Percentiles rank a stretch among this genome's conserved stretches.
phyloP scores from a whole-genome alignment of 1,284 basidiomycete species.

The Filobasidium uniguttulatum region DNA sequence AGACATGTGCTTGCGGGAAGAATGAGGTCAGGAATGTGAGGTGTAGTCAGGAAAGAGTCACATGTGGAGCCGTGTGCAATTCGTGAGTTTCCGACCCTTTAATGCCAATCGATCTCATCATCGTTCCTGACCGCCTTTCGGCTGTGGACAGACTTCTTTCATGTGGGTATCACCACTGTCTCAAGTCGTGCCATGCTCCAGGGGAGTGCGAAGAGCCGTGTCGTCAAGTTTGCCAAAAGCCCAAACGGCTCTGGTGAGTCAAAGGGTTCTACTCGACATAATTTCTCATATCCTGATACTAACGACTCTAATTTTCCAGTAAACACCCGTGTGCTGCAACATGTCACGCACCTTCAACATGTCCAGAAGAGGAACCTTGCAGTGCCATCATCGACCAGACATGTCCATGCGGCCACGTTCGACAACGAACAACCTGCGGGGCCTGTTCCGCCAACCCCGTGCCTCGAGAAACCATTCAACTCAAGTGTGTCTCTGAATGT shows the following conservation, averaged over 20 bases:
- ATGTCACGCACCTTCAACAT: conserved; percentile 74
- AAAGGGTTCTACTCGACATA: background rate
- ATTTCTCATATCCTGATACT: background rate
- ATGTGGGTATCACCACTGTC: conserved; percentile 77
- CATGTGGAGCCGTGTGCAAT: conserved; percentile 66
- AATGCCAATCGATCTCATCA: background rate
- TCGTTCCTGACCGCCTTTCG: conserved; percentile 4
- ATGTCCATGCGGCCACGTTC: conserved; percentile 69
- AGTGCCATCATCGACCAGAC: conserved; percentile 47
- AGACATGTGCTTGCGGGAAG: conserved; percentile 77
- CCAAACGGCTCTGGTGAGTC: conserved; percentile 60
- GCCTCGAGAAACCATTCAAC: conserved; percentile 36
- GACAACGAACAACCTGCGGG: conserved; percentile 57
- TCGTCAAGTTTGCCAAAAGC: conserved; percentile 61
- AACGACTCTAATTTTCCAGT: conserved; percentile 30
- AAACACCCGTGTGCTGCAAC: conserved; percentile 56
- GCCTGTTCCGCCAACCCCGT: conserved; percentile 41
- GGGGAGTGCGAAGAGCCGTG: conserved; percentile 60
- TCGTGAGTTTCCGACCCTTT: conserved; percentile 40
- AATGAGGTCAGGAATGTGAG: conserved; percentile 44
- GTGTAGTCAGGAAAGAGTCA: conserved; percentile 70
- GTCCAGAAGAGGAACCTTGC: conserved; percentile 66
- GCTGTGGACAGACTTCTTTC: conserved; percentile 43
- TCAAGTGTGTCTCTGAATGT: conserved; percentile 70
- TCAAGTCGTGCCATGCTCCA: conserved; percentile 55